phyloP scores from a whole-genome alignment of 139 green algal genomes.

The Chlorella ohadii region DNA sequence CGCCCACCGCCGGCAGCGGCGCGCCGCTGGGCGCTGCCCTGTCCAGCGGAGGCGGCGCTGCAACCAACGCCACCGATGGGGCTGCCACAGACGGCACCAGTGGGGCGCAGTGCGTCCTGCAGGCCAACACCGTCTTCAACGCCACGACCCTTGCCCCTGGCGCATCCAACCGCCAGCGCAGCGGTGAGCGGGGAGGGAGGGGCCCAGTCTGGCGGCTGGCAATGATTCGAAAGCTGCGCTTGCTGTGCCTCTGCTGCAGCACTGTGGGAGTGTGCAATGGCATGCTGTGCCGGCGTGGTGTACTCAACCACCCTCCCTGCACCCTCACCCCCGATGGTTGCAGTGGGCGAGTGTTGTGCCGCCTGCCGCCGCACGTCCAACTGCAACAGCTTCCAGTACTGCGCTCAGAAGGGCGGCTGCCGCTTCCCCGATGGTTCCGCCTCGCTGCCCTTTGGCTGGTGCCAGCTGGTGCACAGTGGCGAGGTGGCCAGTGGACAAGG shows the following conservation, averaged over 20 bases:
- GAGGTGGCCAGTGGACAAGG: not conserved
- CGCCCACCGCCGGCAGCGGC: not conserved
- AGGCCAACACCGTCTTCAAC: not conserved
- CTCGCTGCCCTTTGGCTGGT: slow-evolving; percentile 8
- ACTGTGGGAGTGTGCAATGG: not conserved
- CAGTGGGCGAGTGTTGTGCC: slow-evolving; percentile 24
- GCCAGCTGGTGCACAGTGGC: not conserved
- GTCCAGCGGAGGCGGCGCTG: no score
- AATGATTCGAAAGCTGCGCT: not conserved
- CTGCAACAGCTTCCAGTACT: slow-evolving; percentile 25
- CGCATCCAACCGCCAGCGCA: not conserved
- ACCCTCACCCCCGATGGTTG: not conserved
- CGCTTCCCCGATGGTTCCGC: not conserved
- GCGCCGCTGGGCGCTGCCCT: not conserved
- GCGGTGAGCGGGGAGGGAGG: not conserved
- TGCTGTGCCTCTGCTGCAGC: not conserved
- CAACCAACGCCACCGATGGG: no score
- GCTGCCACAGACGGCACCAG: no score
- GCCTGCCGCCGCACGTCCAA: not conserved
- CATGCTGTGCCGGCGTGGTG: not conserved
- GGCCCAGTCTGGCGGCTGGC: no score
- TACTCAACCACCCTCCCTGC: not conserved
- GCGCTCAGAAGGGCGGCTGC: slow-evolving; percentile 20
- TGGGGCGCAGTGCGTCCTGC: not conserved
- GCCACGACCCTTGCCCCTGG: not conserved